These are phyloP conservation scores for Starmerella khaoyaiensis DNA, from an alignment of 805 yeast species.

Conservation along the genomic window DNA sequence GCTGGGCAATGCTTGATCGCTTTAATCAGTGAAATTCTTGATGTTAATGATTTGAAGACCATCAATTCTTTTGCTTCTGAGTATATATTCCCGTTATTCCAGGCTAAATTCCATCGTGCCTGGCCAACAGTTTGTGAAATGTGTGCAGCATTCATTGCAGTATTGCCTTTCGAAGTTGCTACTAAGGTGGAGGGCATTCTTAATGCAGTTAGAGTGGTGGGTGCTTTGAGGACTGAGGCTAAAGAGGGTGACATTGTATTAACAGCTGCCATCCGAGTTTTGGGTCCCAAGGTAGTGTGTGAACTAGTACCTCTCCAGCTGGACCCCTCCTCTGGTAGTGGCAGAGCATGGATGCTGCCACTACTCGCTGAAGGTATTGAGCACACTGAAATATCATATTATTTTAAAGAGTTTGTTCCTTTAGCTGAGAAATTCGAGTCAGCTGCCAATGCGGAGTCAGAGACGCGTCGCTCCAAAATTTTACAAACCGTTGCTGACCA, in stretches of 20 bases:
- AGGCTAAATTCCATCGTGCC: conserved; percentile 63
- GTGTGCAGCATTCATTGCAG: conserved; percentile 44
- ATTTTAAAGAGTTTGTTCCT: conserved; percentile 53
- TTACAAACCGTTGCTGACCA: conserved; percentile 80
- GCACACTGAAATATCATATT: conserved; percentile 55
- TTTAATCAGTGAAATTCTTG: conserved; percentile 49
- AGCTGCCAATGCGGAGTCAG: conserved; percentile 20
- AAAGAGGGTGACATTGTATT: conserved; percentile 70
- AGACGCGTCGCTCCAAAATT: conserved; percentile 57
- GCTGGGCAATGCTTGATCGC: conserved; percentile 84
- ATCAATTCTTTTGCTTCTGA: conserved; percentile 37
- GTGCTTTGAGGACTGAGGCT: conserved; percentile 49
- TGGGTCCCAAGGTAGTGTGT: conserved; percentile 75
- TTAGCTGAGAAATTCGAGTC: conserved; percentile 29
- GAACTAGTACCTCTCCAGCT: conserved; percentile 67
- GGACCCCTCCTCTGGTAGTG: conserved; percentile 44
- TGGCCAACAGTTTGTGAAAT: conserved; percentile 63
- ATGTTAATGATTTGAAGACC: conserved; percentile 26
- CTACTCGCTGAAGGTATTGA: conserved; percentile 74
- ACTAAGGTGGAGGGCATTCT: conserved; percentile 39
- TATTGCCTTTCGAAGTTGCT: conserved; percentile 49
- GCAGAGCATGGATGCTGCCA: conserved; percentile 93
- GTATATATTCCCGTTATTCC: conserved; percentile 45
- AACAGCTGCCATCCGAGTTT: conserved; percentile 58
- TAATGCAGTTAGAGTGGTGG: conserved; percentile 53